Evolutionary conservation across 768 basidiomycete genomes (phyloP), one percentile per base, ranked within the genome.

Genomic region (Serendipita sp.): DNA sequence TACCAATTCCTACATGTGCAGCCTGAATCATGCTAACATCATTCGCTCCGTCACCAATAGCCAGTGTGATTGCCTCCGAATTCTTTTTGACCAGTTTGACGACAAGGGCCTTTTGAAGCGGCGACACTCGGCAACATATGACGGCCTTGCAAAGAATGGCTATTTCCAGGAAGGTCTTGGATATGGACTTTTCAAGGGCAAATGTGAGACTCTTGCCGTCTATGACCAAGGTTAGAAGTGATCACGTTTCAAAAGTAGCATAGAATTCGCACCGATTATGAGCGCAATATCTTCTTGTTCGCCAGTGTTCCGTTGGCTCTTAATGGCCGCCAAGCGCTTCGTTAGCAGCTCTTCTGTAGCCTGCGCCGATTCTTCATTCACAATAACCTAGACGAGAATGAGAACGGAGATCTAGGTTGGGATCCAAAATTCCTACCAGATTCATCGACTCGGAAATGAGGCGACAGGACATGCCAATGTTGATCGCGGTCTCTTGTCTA

Each of bases 11-110:
- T 53, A 98, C 90, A 72, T 98, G 95, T 0, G 95, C 95, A 41
- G 95, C 95, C 72, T 98, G 95, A 66, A 98, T 98, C 95, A 98
- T 98, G 72, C 91, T 91, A 69, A 98, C 95, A 73, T 98, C 95
- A 73, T 97, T 98, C 1, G 95, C 95, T 60, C 95, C 95, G 68
- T 98, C 95, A 24, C 95, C 95, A 62, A 98, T 97, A 2, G 95
- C 95, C 7, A 98, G 82, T n/a, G 96, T 78, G 64, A 96, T 91
- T 4, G 92, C 81, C 65, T 92, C 91, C 69, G 86, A 85, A 73
- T 95, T 94, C 75, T 94, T 94, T 80, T 97, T 97, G 64, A 98
- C 95, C n/a, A 98, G 83, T 75, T 97, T 97, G 68, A 98, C 95
- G 3, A 98, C 94, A 45, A 96, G 81, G 0, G 95, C 95, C 73